These are phyloP conservation scores for Talaromyces thailandensis DNA, from an alignment of 495 filamentous ascomycete genomes.

Conservation along the genomic window DNA sequence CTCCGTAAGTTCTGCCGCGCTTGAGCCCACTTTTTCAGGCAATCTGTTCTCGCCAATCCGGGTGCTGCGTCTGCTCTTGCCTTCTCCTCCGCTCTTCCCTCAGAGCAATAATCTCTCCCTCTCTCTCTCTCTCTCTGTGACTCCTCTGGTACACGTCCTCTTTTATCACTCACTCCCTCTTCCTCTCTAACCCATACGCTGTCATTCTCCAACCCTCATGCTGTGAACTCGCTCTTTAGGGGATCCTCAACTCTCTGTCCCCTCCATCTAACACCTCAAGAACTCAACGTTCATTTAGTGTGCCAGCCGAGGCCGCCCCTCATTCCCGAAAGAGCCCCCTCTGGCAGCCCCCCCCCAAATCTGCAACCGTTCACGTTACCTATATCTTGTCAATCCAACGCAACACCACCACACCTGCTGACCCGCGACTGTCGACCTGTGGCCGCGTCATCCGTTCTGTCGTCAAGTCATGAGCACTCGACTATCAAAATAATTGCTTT, in stretches of 20 bases:
- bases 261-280: background rate
- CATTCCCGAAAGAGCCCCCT: background rate
- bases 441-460: background rate
- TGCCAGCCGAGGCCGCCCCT: constrained; percentile 1
- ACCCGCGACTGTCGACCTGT: background rate
- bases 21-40: background rate
- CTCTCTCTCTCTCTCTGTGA: background rate
- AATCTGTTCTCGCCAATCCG: background rate
- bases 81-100: background rate
- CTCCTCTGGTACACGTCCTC: background rate
- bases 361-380: background rate
- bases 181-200: background rate
- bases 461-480: background rate
- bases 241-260: background rate
- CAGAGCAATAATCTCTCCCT: too few species aligned
- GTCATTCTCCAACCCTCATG: background rate
- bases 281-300: background rate
- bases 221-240: background rate
- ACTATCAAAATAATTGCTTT: background rate
- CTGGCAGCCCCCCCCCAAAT: too few species aligned
- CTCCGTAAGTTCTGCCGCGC: background rate
- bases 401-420: background rate
- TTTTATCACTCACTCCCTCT: background rate
- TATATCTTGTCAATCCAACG: background rate
- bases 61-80: background rate